Percentiles rank a stretch among this genome's conserved stretches.
phyloP scores from a whole-genome alignment of 1,284 basidiomycete genomes.

The Tremellales sp. region DNA sequence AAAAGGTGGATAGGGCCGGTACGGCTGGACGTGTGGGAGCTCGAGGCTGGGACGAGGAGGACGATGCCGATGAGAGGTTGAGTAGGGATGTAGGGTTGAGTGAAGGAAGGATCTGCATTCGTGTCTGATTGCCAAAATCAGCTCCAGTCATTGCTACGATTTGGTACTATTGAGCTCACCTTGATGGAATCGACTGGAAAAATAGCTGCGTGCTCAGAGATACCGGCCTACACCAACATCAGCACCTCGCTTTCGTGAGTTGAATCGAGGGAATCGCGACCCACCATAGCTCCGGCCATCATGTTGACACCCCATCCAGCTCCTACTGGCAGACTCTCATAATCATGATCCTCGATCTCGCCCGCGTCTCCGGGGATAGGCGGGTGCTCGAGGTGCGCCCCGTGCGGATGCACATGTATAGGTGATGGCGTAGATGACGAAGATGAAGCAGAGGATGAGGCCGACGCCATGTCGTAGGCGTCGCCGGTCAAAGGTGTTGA shows the following conservation, averaged over 20 bases:
- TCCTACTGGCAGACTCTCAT: conserved; percentile 48
- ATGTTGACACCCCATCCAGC: conserved; percentile 69
- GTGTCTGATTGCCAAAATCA: conserved; percentile 61
- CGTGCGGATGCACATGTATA: conserved; percentile 24
- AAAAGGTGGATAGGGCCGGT: conserved; percentile 34
- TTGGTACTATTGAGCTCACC: conserved; percentile 53
- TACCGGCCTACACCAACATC: conserved; percentile 69
- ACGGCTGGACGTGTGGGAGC: conserved; percentile 11
- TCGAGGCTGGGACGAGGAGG: conserved; percentile 58
- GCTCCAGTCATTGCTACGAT: background rate
- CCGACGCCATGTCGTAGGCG: conserved; percentile 2
- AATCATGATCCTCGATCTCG: conserved; percentile 47
- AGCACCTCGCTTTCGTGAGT: too few relatives aligned
- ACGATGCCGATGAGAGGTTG: conserved; percentile 21
- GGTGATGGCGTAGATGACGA: conserved; percentile 12
- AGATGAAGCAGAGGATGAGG: conserved; percentile 6
- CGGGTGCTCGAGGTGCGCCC: conserved; percentile 21
- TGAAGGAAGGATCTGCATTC: conserved; percentile 89
- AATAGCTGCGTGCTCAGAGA: conserved; percentile 98
- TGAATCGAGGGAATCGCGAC: too few relatives aligned
- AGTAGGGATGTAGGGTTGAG: conserved; percentile 17
- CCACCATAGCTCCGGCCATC: conserved; percentile 90
- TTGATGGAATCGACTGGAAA: conserved; percentile 98
- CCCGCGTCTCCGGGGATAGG: conserved; percentile 13
- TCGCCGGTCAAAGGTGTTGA: too few relatives aligned